These are phyloP conservation scores for Capronia epimyces DNA, from an alignment of 2,329 filamentous ascomycete genomes.

Conservation along the genomic window DNA sequence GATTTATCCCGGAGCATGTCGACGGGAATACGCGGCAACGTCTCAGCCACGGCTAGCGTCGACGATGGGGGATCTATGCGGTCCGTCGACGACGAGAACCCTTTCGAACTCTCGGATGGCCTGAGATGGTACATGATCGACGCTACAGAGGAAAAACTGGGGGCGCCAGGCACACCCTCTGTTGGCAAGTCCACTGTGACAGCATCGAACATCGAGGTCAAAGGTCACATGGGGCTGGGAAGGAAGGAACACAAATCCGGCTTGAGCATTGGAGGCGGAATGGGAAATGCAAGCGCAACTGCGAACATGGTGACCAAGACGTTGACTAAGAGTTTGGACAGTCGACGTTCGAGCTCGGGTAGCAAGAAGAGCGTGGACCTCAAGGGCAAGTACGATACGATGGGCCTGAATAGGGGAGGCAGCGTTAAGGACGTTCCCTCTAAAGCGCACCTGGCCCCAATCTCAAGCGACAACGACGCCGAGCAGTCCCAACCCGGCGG, in stretches of 20 bases:
- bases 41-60: conserved; percentile 48
- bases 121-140: conserved; percentile 95
- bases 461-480: conserved; percentile 32
- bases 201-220: conserved; percentile 78
- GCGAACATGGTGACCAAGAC: conserved; percentile 65
- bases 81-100: conserved; percentile 81
- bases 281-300: conserved; percentile 29
- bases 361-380: conserved; percentile 63
- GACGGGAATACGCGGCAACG: conserved; percentile 33
- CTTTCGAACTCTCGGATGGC: conserved; percentile 92
- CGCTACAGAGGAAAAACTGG: conserved; percentile 84
- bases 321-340: conserved; percentile 82
- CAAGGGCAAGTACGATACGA: conserved; percentile 14
- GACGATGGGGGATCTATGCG: conserved; percentile 47
- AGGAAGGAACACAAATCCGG: conserved; percentile 24
- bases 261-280: conserved; percentile 19
- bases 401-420: conserved; percentile 1
- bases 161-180: conserved; percentile 85
- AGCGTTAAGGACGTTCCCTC: conserved; percentile 14
- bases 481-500: conserved; percentile 23
- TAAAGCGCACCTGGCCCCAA: conserved; percentile 21
- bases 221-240: conserved; percentile 51
- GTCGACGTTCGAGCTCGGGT: conserved; percentile 77
- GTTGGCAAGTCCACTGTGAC: conserved; percentile 88
- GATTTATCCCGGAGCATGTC: conserved; percentile 78